Evolutionary conservation across 164 flowering plant genomes (phyloP).

Genomic region (Pachysandra terminalis): DNA sequence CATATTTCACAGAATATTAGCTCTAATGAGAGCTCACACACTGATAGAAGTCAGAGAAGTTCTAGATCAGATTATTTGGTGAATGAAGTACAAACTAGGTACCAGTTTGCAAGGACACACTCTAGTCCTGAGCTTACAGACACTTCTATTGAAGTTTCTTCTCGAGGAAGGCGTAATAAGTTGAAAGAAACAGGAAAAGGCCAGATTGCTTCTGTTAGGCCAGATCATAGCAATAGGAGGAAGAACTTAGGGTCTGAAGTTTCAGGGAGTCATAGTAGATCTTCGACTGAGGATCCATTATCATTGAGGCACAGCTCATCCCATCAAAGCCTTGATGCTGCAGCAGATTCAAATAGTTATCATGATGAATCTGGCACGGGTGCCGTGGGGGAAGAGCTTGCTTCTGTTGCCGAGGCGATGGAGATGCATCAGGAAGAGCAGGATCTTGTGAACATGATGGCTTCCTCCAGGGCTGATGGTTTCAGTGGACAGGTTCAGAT

Average conservation of each 20-base stretch:
- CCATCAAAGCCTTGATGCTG: conserved; percentile 35
- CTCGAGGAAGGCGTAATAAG: conserved; percentile 46
- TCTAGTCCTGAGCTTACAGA: conserved; percentile 95
- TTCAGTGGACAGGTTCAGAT: conserved; percentile 63
- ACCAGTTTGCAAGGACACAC: conserved; percentile 68
- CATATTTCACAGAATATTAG: conserved; percentile 30
- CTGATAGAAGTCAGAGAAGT: conserved; percentile 40
- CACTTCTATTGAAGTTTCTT: conserved; percentile 37
- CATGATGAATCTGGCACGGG: conserved; percentile 32
- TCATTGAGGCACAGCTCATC: conserved; percentile 42
- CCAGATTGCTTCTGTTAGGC: conserved; percentile 37
- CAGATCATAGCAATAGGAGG: conserved; percentile 42
- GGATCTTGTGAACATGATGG: conserved; percentile 81
- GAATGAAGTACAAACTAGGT: conserved; percentile 47
- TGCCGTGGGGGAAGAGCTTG: conserved; percentile 41
- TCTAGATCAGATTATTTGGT: conserved; percentile 31
- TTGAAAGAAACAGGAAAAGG: conserved; percentile 43
- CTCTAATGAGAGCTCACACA: conserved; percentile 26
- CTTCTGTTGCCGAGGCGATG: conserved; percentile 39
- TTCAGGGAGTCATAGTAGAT: conserved; percentile 29
- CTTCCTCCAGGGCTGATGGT: conserved; percentile 50
- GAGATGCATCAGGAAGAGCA: conserved; percentile 83
- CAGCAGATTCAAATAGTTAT: conserved; percentile 36
- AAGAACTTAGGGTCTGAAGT: conserved; percentile 49
- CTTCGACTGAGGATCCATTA: conserved; percentile 50